Evolutionary conservation across 192 early-diverging fungal genomes (phyloP).

Genomic region (Coemansia sp.): DNA sequence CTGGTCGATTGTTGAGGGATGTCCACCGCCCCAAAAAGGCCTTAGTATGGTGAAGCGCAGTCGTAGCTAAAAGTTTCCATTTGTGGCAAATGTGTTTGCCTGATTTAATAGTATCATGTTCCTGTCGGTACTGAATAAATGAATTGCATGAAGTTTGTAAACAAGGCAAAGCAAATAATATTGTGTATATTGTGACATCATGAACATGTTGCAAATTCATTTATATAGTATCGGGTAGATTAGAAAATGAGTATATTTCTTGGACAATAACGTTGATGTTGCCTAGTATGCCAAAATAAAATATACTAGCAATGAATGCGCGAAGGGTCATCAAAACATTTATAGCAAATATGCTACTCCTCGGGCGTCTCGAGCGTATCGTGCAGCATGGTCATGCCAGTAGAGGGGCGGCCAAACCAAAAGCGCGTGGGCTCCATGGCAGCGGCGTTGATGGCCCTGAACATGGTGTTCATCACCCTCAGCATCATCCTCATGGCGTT

Average conservation of each 20-base stretch:
- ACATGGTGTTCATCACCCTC: background rate
- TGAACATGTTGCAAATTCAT: background rate
- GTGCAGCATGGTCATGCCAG: background rate
- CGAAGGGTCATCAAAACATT: background rate
- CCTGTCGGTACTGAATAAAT: too few species aligned
- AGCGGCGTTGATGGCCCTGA: background rate
- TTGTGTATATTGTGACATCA: background rate
- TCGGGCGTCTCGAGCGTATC: background rate
- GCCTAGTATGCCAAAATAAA: background rate
- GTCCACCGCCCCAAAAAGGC: background rate
- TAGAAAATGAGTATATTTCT: background rate
- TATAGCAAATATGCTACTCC: background rate
- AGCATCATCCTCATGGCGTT: background rate
- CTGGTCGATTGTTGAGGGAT: background rate
- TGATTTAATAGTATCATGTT: too few species aligned
- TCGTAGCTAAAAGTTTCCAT: too few species aligned
- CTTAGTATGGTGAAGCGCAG: too few species aligned
- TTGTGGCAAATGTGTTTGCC: too few species aligned
- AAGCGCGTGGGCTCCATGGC: background rate
- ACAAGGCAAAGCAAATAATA: too few species aligned
- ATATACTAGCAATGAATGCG: background rate
- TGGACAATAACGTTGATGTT: background rate
- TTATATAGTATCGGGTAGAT: too few species aligned
- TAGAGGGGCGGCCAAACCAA: background rate
- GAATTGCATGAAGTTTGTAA: too few species aligned